phyloP scores from a whole-genome alignment of 2,329 filamentous ascomycete species.

The Sphaceloma murrayae region DNA sequence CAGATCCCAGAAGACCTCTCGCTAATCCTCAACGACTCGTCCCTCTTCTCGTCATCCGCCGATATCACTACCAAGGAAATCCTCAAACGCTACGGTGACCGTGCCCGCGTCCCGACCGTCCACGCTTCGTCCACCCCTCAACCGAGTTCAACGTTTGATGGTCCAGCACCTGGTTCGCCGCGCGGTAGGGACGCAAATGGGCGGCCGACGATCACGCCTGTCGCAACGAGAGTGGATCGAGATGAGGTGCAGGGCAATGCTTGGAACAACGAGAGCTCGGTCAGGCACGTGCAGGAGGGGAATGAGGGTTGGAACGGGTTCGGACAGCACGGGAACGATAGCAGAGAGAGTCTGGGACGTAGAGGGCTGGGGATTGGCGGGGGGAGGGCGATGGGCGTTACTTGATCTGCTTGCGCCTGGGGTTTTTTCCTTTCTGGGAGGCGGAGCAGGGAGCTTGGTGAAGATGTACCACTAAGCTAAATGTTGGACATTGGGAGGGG shows the following conservation, averaged over 20 bases:
- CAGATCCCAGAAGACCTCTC: slow-evolving; percentile 90
- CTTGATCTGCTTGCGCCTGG: not conserved
- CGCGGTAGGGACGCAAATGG: slow-evolving; percentile 19
- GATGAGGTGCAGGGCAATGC: slow-evolving; percentile 62
- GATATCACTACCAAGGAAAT: slow-evolving; percentile 98
- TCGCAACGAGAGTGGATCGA: slow-evolving; percentile 69
- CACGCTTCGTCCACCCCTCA: slow-evolving; percentile 36
- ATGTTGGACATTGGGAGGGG: too few species aligned
- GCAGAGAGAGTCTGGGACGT: slow-evolving; percentile 26
- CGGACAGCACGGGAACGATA: slow-evolving; percentile 25
- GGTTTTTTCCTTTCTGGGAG: not conserved
- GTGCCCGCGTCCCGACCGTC: slow-evolving; percentile 49
- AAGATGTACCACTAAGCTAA: too few species aligned
- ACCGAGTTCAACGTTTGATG: slow-evolving; percentile 16
- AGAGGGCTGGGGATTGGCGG: slow-evolving; percentile 21
- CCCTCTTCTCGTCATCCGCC: slow-evolving; percentile 67
- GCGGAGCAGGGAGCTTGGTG: not conserved
- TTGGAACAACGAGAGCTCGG: slow-evolving; percentile 75
- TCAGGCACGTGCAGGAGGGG: slow-evolving; percentile 54
- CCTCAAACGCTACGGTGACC: slow-evolving; percentile 81
- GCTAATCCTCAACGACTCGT: slow-evolving; percentile 72
- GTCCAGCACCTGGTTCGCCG: slow-evolving; percentile 23
- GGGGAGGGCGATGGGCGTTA: slow-evolving; percentile 24
- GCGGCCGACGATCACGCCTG: slow-evolving; percentile 40
- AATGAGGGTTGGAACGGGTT: slow-evolving; percentile 19